Base-by-base conservation (phyloP, 148 eudicot genomes). In the Polygonum maritimum region DNA sequence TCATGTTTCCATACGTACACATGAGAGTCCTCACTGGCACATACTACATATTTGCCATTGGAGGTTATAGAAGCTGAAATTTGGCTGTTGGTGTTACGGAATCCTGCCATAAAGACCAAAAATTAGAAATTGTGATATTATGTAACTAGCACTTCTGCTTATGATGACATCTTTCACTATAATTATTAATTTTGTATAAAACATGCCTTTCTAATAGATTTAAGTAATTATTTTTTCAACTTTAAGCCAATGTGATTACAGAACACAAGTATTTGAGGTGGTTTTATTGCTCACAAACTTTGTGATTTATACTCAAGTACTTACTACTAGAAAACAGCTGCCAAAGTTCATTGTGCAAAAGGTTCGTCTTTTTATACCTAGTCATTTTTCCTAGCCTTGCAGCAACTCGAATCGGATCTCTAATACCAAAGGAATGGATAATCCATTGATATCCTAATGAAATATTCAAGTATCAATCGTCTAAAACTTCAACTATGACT, bases 1-100 rank as follows among this genome's bases (percentile, higher is more conserved):
- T 94, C 98, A 15, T 91, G 97, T 80, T 85, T 94, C 98, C 98
- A 94, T 47, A 94, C 79, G 75, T 91, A 91, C 21, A 94, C 92
- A 48, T 88, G 85, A 41, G 98, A 94, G 81, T 91, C 98, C 84
- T 94, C 98, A 65, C 98, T 94, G 49, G 98, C 98, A 78, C 89
- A 88, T 22, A 91, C 86, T 74, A 89, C 92, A 70, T 94, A 88
- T 74, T 87, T 94, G 12, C 98, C 92, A 31, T 91, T 87, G 21
- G 94, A 82, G 15, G 98, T 82, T 40, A 89, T 70, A 55, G 94
- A 87, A 12, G 97, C 94, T 26, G 97, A 89, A 40, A 94, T 94
- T 85, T 91, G 98, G 87, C 98, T 94, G 83, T 85, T 89, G 44
- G 97, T 79, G 84, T 94, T 94, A 58, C 88, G 90, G 71, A 94